A percentile compares a stretch with the other conserved stretches of the same genome.
These are phyloP conservation scores for Corylus heterophylla DNA, from an alignment of 306 rosid genomes.

Conservation along the genomic window DNA sequence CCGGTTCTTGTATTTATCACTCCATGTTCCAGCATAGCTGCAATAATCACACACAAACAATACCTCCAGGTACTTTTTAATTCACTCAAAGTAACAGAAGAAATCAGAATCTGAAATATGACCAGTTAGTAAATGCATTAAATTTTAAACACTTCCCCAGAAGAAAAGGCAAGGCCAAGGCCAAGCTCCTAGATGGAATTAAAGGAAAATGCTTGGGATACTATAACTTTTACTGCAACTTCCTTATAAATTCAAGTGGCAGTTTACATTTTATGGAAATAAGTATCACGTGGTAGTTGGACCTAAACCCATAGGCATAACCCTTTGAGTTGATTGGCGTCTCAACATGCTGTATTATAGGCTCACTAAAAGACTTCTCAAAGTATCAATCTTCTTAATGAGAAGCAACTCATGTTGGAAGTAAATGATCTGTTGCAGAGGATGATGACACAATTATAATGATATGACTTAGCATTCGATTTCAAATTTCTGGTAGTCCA, in stretches of 20 bases:
- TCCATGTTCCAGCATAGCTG: conserved; percentile 94
- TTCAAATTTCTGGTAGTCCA: neutral
- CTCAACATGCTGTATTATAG: too few relatives aligned
- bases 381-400: too few relatives aligned
- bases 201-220: too few relatives aligned
- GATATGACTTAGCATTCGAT: neutral
- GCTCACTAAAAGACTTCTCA: too few relatives aligned
- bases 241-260: too few relatives aligned
- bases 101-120: neutral
- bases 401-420: neutral
- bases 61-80: conserved; percentile 3
- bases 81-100: neutral
- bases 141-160: neutral
- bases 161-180: neutral
- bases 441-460: neutral
- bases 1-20: conserved; percentile 77
- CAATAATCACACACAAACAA: conserved; percentile 18
- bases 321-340: too few relatives aligned
- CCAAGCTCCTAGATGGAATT: neutral
- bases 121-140: neutral
- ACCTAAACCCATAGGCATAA: too few relatives aligned
- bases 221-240: too few relatives aligned
- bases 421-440: neutral
- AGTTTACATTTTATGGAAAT: too few relatives aligned
- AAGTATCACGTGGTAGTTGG: too few relatives aligned